Evolutionary conservation across 2,329 filamentous ascomycete genomes (phyloP).

Genomic region (Pestalotiopsis sp.): DNA sequence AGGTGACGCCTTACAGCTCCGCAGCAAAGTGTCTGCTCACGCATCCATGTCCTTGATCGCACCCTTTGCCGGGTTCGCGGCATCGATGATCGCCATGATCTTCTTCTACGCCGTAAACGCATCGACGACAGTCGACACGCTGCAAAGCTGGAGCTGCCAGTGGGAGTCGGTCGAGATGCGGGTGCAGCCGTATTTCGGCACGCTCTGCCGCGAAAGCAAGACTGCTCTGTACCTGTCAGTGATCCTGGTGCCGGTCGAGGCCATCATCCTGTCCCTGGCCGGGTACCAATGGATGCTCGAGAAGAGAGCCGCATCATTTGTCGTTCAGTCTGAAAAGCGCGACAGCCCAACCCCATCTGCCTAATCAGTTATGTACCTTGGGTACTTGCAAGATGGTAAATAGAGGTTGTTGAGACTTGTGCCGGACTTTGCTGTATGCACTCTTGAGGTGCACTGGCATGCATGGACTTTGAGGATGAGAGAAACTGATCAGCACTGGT

Average conservation of each 20-base stretch:
- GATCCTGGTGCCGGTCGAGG: constrained; percentile 60
- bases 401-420: not conserved
- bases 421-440: not conserved
- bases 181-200: constrained; percentile 55
- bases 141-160: constrained; percentile 66
- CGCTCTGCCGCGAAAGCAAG: constrained; percentile 59
- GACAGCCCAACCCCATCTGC: constrained; percentile 28
- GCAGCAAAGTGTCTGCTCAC: constrained; percentile 36
- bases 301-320: constrained; percentile 39
- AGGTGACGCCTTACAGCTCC: constrained; percentile 36
- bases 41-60: constrained; percentile 40
- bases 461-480: too few species aligned
- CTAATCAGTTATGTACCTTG: not conserved
- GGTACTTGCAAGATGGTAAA: not conserved
- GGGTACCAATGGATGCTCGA: constrained; percentile 48
- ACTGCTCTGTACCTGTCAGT: constrained; percentile 57
- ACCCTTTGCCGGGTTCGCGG: constrained; percentile 46
- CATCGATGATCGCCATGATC: constrained; percentile 54
- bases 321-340: constrained; percentile 34
- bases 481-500: too few species aligned
- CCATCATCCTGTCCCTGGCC: constrained; percentile 48
- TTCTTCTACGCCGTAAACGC: constrained; percentile 62
- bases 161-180: constrained; percentile 59
- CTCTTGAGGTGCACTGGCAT: too few species aligned
- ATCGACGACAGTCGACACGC: constrained; percentile 53